Conservation (phyloP, 2,329 filamentous ascomycete species). For the Pseudocercospora fijiensis region DNA sequence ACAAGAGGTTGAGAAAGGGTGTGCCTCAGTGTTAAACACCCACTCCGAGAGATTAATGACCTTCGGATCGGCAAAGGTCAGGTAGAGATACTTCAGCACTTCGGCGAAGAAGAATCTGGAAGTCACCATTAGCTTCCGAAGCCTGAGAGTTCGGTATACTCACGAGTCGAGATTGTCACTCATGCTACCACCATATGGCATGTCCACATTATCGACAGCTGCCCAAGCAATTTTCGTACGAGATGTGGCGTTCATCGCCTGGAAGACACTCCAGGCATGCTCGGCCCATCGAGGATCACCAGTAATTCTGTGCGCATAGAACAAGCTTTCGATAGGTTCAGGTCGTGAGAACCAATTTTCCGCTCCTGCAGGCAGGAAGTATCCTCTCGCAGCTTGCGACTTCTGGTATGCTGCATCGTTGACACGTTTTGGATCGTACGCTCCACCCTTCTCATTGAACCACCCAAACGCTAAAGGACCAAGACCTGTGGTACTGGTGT, state of each 20-base stretch:
- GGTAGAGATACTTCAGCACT: conserved; percentile 66
- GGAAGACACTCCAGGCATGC: conserved; percentile 48
- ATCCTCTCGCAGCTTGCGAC: conserved; percentile 20
- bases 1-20: conserved; percentile 39
- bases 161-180: conserved; percentile 20
- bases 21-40: conserved; percentile 50
- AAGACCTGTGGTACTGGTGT: conserved; percentile 34
- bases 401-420: conserved; percentile 23
- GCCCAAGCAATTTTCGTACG: conserved; percentile 34
- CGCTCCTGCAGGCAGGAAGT: conserved; percentile 18
- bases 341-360: conserved; percentile 36
- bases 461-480: conserved; percentile 26
- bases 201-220: conserved; percentile 23
- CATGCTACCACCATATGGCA: conserved; percentile 20
- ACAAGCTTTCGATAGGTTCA: conserved; percentile 59
- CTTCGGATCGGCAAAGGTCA: conserved; percentile 46
- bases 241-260: conserved; percentile 41
- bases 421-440: conserved; percentile 19
- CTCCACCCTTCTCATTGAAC: conserved; percentile 24
- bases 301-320: conserved; percentile 58
- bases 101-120: conserved; percentile 67
- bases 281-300: conserved; percentile 50
- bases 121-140: not conserved
- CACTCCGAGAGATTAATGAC: conserved; percentile 48
- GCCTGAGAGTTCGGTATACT: not conserved